These are phyloP conservation scores for Solanum pinnatisectum DNA, from an alignment of 257 asterid species.

Conservation along the genomic window DNA sequence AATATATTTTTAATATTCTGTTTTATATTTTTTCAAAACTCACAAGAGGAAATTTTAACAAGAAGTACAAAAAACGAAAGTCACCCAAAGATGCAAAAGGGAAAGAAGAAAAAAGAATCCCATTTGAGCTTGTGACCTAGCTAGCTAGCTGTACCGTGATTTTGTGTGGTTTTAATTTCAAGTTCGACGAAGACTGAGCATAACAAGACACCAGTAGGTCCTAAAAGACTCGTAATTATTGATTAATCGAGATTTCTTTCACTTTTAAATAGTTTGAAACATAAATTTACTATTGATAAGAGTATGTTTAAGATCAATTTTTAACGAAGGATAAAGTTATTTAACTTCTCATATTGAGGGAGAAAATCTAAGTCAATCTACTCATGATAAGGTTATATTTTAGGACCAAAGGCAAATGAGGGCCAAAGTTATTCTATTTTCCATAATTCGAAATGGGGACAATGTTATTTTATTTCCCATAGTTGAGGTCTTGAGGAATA, in stretches of 20 bases:
- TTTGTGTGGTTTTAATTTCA: constrained; percentile 6
- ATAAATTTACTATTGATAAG: neutral
- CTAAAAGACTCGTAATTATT: neutral
- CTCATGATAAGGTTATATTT: no score
- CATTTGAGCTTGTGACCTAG: constrained; percentile 8
- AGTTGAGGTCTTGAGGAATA: neutral
- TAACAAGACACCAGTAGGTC: constrained; percentile 13
- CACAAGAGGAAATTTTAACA: neutral
- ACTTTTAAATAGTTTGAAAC: rapidly evolving
- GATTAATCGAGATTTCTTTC: no score
- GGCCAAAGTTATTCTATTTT: neutral
- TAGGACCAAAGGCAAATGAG: neutral
- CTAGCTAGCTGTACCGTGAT: neutral
- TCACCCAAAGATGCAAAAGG: neutral
- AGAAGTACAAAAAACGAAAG: constrained; percentile 1
- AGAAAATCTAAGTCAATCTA: neutral
- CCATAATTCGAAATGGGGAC: neutral
- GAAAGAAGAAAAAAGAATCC: constrained; percentile 14
- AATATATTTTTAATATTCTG: neutral
- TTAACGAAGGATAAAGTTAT: no score
- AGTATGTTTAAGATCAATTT: neutral
- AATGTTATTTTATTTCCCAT: neutral
- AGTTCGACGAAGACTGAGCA: neutral
- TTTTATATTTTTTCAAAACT: neutral
- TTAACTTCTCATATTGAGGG: neutral